These are phyloP conservation scores for Phytophthora fragariaefolia DNA, from an alignment of 352 stramenopile genomes.

Conservation along the genomic window DNA sequence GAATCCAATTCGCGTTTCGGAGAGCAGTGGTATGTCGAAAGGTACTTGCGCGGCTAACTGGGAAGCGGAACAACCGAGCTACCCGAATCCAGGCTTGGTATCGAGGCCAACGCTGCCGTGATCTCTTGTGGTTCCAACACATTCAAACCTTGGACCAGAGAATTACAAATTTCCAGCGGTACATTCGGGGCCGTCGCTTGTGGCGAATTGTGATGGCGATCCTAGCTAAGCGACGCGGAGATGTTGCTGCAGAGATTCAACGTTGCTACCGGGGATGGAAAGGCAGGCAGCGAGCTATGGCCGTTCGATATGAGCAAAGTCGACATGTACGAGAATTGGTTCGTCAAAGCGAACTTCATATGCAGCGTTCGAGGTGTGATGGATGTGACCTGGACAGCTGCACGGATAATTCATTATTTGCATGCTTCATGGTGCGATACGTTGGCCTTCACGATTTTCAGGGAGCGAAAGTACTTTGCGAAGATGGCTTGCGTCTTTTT, in stretches of 20 bases:
- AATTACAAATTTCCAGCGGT: slow-evolving; percentile 52
- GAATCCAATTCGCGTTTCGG: slow-evolving; percentile 50
- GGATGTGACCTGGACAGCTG: slow-evolving; percentile 38
- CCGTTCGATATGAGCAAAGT: slow-evolving; percentile 49
- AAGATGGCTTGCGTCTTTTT: slow-evolving; percentile 49
- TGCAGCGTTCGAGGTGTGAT: slow-evolving; percentile 30
- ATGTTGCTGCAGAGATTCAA: slow-evolving; percentile 45
- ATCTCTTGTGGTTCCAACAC: slow-evolving; percentile 29
- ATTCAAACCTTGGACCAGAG: slow-evolving; percentile 40
- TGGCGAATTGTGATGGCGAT: slow-evolving; percentile 52
- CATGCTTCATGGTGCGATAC: slow-evolving; percentile 58
- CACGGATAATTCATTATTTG: slow-evolving; percentile 50
- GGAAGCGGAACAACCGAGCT: slow-evolving; percentile 32
- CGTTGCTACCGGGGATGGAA: slow-evolving; percentile 47
- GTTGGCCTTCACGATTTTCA: slow-evolving; percentile 57
- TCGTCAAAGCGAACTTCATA: slow-evolving; percentile 30
- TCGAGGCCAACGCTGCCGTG: slow-evolving; percentile 41
- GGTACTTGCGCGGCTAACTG: slow-evolving; percentile 27
- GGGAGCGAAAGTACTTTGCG: slow-evolving; percentile 41
- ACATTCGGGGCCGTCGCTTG: slow-evolving; percentile 48
- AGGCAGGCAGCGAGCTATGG: slow-evolving; percentile 33
- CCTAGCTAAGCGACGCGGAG: slow-evolving; percentile 36
- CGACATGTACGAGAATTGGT: slow-evolving; percentile 41
- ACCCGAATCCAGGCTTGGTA: slow-evolving; percentile 56
- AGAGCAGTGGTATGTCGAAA: slow-evolving; percentile 31